Conservation (phyloP, 2,329 filamentous ascomycete genomes). For the Colletotrichum costaricense region DNA sequence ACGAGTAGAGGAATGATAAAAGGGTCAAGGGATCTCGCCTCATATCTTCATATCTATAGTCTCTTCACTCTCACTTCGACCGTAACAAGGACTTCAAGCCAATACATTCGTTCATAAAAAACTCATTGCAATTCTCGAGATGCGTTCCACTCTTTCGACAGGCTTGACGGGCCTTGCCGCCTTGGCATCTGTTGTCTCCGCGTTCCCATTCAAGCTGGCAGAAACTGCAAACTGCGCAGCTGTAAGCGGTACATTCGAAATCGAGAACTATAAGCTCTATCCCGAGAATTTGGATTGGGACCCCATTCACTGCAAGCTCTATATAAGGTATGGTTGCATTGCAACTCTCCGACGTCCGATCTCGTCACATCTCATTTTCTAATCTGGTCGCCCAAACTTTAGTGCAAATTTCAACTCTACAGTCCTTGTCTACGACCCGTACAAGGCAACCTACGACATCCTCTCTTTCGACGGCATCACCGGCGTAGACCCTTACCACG, state of each 20-base stretch:
- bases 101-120: background rate
- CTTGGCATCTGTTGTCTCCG: background rate
- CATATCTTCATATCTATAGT: background rate
- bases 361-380: background rate
- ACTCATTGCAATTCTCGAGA: background rate
- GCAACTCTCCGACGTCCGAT: background rate
- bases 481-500: background rate
- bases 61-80: background rate
- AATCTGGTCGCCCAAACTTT: background rate
- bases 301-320: background rate
- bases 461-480: background rate
- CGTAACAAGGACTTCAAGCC: background rate
- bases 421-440: background rate
- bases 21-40: background rate
- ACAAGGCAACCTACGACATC: background rate
- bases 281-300: background rate
- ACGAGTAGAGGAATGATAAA: background rate
- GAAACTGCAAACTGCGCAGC: background rate
- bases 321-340: background rate
- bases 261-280: background rate
- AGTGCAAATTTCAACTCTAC: background rate
- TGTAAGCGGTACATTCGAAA: background rate
- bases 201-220: background rate
- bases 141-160: background rate
- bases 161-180: background rate